Evolutionary conservation across 2,329 filamentous ascomycete genomes (phyloP).

Genomic region (Rhexocercosporidium sp.): DNA sequence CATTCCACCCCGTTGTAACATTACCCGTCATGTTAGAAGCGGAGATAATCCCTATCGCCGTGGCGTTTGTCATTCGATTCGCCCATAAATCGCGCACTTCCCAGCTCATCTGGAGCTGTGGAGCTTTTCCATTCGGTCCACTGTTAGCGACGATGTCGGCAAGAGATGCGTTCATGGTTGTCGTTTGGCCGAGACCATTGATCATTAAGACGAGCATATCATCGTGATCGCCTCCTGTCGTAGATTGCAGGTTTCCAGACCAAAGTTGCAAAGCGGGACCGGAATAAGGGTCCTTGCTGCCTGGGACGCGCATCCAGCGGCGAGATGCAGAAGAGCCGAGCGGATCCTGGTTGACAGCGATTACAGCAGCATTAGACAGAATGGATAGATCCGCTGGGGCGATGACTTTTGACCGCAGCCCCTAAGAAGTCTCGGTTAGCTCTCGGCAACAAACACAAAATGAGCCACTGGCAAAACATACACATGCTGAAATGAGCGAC

Average conservation of each 20-base stretch:
- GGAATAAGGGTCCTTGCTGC: slow-evolving; percentile 49
- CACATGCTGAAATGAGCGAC: slow-evolving; percentile 41
- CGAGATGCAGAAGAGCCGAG: slow-evolving; percentile 47
- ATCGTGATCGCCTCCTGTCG: slow-evolving; percentile 50
- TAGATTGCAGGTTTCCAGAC: slow-evolving; percentile 49
- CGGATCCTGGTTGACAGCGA: slow-evolving; percentile 50
- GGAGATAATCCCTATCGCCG: slow-evolving; percentile 51
- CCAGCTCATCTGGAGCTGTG: slow-evolving; percentile 51
- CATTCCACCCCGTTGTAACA: slow-evolving; percentile 40
- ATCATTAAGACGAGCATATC: slow-evolving; percentile 53
- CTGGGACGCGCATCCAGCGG: slow-evolving; percentile 50
- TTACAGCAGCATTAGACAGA: slow-evolving; percentile 49
- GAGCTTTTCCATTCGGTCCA: slow-evolving; percentile 48
- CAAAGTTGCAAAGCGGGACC: slow-evolving; percentile 55
- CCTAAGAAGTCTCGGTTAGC: slow-evolving; percentile 25
- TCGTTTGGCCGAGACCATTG: slow-evolving; percentile 51
- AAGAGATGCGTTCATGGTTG: slow-evolving; percentile 55
- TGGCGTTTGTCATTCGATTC: slow-evolving; percentile 54
- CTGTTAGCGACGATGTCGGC: slow-evolving; percentile 57
- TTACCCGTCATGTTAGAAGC: slow-evolving; percentile 44
- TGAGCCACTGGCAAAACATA: slow-evolving; percentile 20
- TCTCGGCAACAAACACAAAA: neutral
- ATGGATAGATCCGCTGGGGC: slow-evolving; percentile 44
- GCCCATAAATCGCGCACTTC: slow-evolving; percentile 62
- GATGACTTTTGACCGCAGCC: slow-evolving; percentile 40